These are phyloP conservation scores for Spathaspora passalidarum DNA, from an alignment of 805 yeast species.

Conservation along the genomic window DNA sequence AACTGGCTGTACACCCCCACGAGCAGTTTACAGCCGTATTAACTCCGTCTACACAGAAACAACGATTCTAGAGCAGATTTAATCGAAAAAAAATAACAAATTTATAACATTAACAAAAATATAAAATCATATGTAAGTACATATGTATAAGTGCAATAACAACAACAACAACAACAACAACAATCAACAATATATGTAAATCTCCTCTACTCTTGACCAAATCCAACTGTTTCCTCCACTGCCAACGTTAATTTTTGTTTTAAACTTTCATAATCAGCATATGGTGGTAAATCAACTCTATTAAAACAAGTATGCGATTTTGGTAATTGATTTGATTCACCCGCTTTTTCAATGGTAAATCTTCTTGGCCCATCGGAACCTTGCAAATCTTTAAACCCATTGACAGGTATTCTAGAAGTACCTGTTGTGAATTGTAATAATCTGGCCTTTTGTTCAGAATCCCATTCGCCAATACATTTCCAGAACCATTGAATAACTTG, in stretches of 20 bases:
- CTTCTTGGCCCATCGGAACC: conserved; percentile 99
- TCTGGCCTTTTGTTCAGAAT: conserved; percentile 93
- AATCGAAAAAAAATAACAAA: not conserved
- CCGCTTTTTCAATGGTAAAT: conserved; percentile 97
- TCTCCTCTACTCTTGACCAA: conserved; percentile 80
- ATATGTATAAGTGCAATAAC: not conserved
- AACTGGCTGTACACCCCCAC: too few species aligned
- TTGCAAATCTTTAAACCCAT: conserved; percentile 97
- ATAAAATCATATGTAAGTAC: not conserved
- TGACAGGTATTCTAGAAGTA: conserved; percentile 97
- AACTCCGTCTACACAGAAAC: too few species aligned
- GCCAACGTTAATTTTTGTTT: conserved; percentile 91
- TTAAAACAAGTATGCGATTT: conserved; percentile 98
- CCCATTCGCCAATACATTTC: conserved; percentile 92
- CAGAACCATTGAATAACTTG: conserved; percentile 99
- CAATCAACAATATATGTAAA: not conserved
- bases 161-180: not conserved
- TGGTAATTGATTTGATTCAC: conserved; percentile 86
- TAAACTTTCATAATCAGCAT: conserved; percentile 76
- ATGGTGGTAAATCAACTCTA: conserved; percentile 97
- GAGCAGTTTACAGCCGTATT: too few species aligned
- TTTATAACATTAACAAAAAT: not conserved
- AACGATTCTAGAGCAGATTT: too few species aligned
- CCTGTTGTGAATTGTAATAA: conserved; percentile 97
- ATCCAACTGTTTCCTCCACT: conserved; percentile 98